Evolutionary conservation across 257 asterid genomes (phyloP), one percentile per base, ranked within the genome.

Genomic region (Nemophila menziesii): DNA sequence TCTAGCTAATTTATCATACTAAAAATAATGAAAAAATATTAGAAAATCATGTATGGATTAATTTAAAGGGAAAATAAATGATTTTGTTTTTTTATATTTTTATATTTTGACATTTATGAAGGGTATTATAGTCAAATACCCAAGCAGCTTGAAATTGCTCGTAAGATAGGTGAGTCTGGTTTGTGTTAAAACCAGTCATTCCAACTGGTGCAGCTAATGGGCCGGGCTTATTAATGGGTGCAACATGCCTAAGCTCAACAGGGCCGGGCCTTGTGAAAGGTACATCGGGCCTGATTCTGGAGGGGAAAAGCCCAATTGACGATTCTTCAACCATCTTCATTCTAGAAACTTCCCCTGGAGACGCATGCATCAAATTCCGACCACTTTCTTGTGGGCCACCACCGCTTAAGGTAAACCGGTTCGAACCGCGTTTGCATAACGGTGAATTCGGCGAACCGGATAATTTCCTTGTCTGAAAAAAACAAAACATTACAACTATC

Each of bases 371-470:
- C 39, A 75, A 58, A 49, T 75, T 72, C 73, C 68, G 71, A 2
- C 49, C 58, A 0, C n/a, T 43, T 0, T 56, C 69, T 37, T 52
- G 60, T 1, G 79, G 70, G 5, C 38, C 56, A 6, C 38, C 56
- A 26, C 66, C 22, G 46, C 54, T 52, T 5, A 80, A 74, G 33
- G 77, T 74, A 44, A 69, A 66, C 12, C 73, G 71, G 41, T 57
- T 54, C 4, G 82, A 75, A 20, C 63, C 67, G 20, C 29, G 39
- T 11, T 44, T 11, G 5, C 70, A 71, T 2, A 81, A 74, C 4
- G 96, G 72, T 3, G 94, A 86, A 26, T 78, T 82, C 1, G 93
- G 96, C 6, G 96, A 85, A n/a, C 85, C 69, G 1, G 80, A 73
- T 3, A 73, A 55, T 47, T 60, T 49, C 62, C 49, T 46, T 0